Conservation (phyloP, 2,329 filamentous ascomycete genomes). For the Juglanconis sp. region DNA sequence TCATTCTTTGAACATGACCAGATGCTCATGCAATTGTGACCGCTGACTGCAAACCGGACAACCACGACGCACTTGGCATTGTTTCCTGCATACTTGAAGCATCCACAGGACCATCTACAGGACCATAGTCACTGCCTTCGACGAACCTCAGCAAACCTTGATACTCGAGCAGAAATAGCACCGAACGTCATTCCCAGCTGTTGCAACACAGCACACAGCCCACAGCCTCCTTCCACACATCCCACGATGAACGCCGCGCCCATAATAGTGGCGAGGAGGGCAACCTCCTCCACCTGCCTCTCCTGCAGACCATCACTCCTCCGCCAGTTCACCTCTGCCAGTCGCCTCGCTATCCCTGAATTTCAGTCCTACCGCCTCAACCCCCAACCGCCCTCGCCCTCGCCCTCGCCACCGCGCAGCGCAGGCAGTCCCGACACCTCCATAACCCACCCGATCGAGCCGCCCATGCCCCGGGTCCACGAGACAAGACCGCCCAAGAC, state of each 20-base stretch:
- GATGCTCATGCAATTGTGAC: constrained; percentile 2
- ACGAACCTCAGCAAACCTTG: too few relatives aligned
- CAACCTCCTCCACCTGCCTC: constrained; percentile 36
- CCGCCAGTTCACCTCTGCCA: constrained; percentile 41
- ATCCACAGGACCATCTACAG: not conserved
- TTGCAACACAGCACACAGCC: not conserved
- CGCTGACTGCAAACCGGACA: not conserved
- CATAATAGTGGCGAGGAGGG: constrained; percentile 31
- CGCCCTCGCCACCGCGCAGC: constrained; percentile 37
- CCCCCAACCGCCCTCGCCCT: constrained; percentile 36
- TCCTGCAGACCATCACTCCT: constrained; percentile 38
- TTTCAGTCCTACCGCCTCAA: constrained; percentile 54
- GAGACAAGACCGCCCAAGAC: constrained; percentile 47
- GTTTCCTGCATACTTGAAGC: not conserved
- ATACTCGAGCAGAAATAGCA: not conserved
- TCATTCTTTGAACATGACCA: constrained; percentile 1
- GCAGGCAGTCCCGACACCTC: constrained; percentile 45
- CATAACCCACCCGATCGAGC: constrained; percentile 38
- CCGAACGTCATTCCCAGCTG: constrained; percentile 21
- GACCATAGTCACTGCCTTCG: not conserved
- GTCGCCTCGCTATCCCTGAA: constrained; percentile 26
- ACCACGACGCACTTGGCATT: not conserved
- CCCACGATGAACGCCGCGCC: constrained; percentile 40
- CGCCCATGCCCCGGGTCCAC: constrained; percentile 46
- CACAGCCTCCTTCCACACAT: not conserved